Base-by-base conservation (phyloP, 202 grass and related monocot genomes). In the Hordeum pubiflorum region DNA sequence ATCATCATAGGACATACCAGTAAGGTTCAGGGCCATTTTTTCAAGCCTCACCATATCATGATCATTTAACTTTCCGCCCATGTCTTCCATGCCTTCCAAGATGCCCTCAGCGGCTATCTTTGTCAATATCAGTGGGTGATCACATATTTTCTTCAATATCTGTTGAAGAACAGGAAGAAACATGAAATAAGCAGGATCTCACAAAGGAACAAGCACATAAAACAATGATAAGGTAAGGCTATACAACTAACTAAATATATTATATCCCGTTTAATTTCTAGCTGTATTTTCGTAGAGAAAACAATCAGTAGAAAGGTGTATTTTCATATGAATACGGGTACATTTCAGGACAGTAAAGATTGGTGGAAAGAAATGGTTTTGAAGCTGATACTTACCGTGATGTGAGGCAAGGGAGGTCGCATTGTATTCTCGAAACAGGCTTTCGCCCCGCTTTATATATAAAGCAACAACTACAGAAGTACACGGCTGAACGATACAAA, bases 91-190 rank as follows among this genome's bases (percentile, higher is more conserved):
- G 41, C 94, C 91, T 88, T 97, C 94, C 58, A 97, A 80, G 17
- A 94, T 64, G 72, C 90, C 91, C 81, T 94, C 94, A 61, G 87
- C 89, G 4, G 78, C 89, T 90, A 32, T 93, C 79, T 94, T 97
- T 63, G 91, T 97, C 48, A 97, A 80, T 54, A 97, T 75, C 59
- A 86, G 72, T 67, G 94, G 94, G 22, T 97, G 91, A 77, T 97
- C 94, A 63, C 60, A 97, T 83, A 97, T 97, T 82, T 97, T 87
- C 85, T 97, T 97, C 74, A 97, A 63, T 87, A 94, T 92, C 94
- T 94, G 57, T 77, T 77, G 75, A 60, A 64, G 74, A 89, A 61
- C 39, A 66, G 41, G 22, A 75, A n/a, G 50, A 68, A 75, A 58
- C 10, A 46, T 46, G 36, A 38, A 79, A 3, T 14, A 57, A 65